A percentile compares a stretch with the other conserved stretches of the same genome.
Evolutionary conservation across 176 grass and related monocot genomes (phyloP).

Genomic region (Dendrocalamus sinicus): DNA sequence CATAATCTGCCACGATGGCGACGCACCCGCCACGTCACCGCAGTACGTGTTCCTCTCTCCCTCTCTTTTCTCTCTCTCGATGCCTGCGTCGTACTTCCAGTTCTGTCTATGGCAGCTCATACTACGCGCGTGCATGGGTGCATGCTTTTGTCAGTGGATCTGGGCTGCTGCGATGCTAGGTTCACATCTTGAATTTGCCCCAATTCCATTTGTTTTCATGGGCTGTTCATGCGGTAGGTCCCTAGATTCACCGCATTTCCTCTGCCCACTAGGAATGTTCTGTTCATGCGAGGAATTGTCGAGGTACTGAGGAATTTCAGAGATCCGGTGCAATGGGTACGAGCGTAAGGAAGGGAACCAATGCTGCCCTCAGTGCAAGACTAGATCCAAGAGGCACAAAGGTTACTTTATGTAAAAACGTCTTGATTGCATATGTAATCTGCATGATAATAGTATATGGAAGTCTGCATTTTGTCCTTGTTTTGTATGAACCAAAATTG

Average conservation of each 20-base stretch:
- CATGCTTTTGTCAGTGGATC: slow-evolving; percentile 43
- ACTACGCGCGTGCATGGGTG: not conserved
- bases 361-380: slow-evolving; percentile 99
- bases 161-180: slow-evolving; percentile 7
- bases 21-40: slow-evolving; percentile 23
- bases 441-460: not conserved
- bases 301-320: not conserved
- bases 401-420: slow-evolving; percentile 46
- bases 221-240: not conserved
- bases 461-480: not conserved
- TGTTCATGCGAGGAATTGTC: not conserved
- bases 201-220: not conserved
- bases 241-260: not conserved
- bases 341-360: slow-evolving; percentile 96
- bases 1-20: slow-evolving; percentile 77
- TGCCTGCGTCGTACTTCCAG: not conserved
- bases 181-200: not conserved
- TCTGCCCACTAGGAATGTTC: not conserved
- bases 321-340: slow-evolving; percentile 51
- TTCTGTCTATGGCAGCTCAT: not conserved
- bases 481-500: not conserved
- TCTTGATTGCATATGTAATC: not conserved
- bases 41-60: slow-evolving; percentile 26
- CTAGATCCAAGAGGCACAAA: slow-evolving; percentile 98
- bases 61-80: too few relatives aligned